A percentile compares a stretch with the other conserved stretches of the same genome.
Conservation (phyloP, 2,329 filamentous ascomycete genomes). For the Chlorencoelia australis region DNA sequence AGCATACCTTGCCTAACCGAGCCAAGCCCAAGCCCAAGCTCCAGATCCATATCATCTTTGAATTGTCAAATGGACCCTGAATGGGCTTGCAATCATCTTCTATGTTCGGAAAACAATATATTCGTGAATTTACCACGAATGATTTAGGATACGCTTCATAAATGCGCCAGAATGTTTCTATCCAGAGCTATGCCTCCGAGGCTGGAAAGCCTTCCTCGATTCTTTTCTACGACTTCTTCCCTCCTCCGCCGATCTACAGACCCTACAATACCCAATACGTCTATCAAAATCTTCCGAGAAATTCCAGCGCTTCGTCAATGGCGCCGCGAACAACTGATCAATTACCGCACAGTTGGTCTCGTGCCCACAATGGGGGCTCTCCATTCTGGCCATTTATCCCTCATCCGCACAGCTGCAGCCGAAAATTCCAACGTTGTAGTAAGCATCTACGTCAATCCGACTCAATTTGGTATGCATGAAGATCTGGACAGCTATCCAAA, state of each 20-base stretch:
- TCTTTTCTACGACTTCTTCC: constrained; percentile 9
- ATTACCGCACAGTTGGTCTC: constrained; percentile 67
- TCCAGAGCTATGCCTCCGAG: constrained; percentile 2
- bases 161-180: no score
- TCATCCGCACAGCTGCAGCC: constrained; percentile 72
- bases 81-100: no score
- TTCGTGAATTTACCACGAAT: background rate
- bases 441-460: constrained; percentile 91
- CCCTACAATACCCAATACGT: constrained; percentile 38
- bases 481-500: constrained; percentile 83
- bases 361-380: constrained; percentile 97
- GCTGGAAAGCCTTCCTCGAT: constrained; percentile 7
- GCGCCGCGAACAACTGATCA: constrained; percentile 53
- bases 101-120: background rate
- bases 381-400: constrained; percentile 80
- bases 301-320: constrained; percentile 61
- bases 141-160: background rate
- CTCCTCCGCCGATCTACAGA: constrained; percentile 12
- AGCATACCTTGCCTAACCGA: no score
- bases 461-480: constrained; percentile 85
- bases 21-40: no score
- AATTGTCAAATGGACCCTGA: constrained; percentile 25
- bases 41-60: no score
- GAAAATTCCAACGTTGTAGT: constrained; percentile 85
- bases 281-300: constrained; percentile 66